phyloP scores from a whole-genome alignment of 352 stramenopile species.

The Phytopythium kandeliae region DNA sequence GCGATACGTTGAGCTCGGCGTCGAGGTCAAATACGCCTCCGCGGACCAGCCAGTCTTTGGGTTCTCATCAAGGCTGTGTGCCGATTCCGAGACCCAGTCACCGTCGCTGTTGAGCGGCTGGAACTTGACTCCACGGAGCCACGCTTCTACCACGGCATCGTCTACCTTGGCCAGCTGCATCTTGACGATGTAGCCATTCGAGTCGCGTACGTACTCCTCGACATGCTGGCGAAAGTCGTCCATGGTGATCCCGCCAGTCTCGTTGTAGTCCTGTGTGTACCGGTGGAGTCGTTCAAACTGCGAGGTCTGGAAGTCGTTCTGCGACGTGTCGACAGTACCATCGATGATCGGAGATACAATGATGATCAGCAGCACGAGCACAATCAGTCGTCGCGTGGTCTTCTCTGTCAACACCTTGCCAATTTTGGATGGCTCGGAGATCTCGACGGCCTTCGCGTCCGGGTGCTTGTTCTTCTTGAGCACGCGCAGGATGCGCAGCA shows the following conservation, averaged over 20 bases:
- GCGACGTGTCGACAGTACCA: conserved; percentile 53
- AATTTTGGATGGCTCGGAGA: conserved; percentile 90
- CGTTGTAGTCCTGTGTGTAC: conserved; percentile 81
- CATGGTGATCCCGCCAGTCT: conserved; percentile 41
- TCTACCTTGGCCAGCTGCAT: conserved; percentile 56
- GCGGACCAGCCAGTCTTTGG: conserved; percentile 72
- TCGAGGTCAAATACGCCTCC: conserved; percentile 32
- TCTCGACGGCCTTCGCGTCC: conserved; percentile 49
- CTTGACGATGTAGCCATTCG: conserved; percentile 57
- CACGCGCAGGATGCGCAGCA: conserved; percentile 85
- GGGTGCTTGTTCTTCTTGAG: conserved; percentile 75
- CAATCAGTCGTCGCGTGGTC: conserved; percentile 90
- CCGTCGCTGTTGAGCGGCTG: conserved; percentile 38
- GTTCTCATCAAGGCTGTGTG: conserved; percentile 41
- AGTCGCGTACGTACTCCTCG: conserved; percentile 69
- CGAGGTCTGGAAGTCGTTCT: conserved; percentile 71
- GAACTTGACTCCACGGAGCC: conserved; percentile 57
- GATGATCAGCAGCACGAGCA: conserved; percentile 87
- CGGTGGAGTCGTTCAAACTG: conserved; percentile 79
- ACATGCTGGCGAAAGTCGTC: conserved; percentile 46
- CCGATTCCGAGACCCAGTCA: conserved; percentile 35
- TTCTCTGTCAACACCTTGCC: conserved; percentile 94
- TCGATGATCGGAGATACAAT: conserved; percentile 83
- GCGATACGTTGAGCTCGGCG: conserved; percentile 37
- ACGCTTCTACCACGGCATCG: conserved; percentile 28